Evolutionary conservation across 495 filamentous ascomycete genomes (phyloP), one percentile per base, ranked within the genome.

Genomic region (Penicillium steckii): DNA sequence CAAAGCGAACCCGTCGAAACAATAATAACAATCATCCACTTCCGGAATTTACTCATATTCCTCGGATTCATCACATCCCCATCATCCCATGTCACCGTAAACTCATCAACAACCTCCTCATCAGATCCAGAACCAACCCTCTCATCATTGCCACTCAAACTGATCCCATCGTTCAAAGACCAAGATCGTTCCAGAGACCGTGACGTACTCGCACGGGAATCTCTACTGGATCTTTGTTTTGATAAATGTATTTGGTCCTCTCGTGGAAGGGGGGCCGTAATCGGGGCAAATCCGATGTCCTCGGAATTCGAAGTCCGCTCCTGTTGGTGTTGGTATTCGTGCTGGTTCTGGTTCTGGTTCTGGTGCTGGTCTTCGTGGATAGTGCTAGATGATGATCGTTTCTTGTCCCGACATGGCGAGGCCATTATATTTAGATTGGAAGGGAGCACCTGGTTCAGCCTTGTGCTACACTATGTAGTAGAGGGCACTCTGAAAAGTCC

Each of bases 11-110:
- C 87, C 47, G 82, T 60, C 8, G 83, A 84, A 9, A 90, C 77
- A 56, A 96, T 87, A 19, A 78, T 54, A 7, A 88, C 82, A 48
- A 94, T 84, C n/a, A 85, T 24, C 93, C 94, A 97, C 56, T 88
- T 89, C 35, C 81, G 75, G 17, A 69, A 61, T n/a, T 65, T 76
- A n/a, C 69, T 74, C 78, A 89, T 85, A 56, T 78, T 87, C 43
- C 84, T 76, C 8, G 93, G 93, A 58, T 85, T 85, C 68, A 78
- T 51, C 0, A 88, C 84, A 67, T 97, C 93, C 33, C 75, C 67
- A 25, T 90, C 87, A 46, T 85, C 83, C 85, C 88, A 95, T 5
- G 65, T 62, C 27, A 95, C 90, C 52, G 83, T 79, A 52, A 81
- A 89, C 42, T 51, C 53, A 35, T 58, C 58, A 0, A 48, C 54